phyloP scores from a whole-genome alignment of 2,329 filamentous ascomycete species.

The Talaromyces sp. region DNA sequence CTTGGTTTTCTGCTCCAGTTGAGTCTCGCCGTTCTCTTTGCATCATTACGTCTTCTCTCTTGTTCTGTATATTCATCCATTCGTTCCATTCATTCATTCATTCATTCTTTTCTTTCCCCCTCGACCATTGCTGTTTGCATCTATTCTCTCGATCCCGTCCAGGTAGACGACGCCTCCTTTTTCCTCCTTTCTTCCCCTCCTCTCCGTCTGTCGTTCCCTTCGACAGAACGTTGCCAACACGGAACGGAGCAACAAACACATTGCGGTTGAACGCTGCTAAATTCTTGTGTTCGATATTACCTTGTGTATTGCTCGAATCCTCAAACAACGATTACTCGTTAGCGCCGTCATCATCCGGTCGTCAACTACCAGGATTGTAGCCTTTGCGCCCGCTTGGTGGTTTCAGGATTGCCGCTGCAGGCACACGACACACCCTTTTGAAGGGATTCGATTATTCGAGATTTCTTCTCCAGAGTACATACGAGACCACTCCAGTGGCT shows the following conservation, averaged over 20 bases:
- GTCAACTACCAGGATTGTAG: background rate
- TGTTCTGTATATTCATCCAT: background rate
- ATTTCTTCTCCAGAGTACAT: background rate
- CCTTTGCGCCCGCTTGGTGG: background rate
- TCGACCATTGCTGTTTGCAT: slow-evolving; percentile 6
- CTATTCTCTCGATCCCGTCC: slow-evolving; percentile 16
- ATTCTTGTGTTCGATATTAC: background rate
- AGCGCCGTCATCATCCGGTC: background rate
- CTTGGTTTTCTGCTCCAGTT: background rate
- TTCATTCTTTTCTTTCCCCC: slow-evolving; percentile 9
- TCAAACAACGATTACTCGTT: slow-evolving; percentile 1
- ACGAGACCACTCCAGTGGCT: background rate
- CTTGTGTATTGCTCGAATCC: background rate
- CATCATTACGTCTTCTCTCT: background rate
- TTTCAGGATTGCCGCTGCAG: background rate
- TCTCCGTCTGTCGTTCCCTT: slow-evolving; percentile 17
- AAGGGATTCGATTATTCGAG: background rate
- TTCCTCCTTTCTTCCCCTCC: slow-evolving; percentile 20
- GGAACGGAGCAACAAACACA: background rate
- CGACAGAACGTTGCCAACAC: background rate
- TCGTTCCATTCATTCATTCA: slow-evolving; percentile 8
- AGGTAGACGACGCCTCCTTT: slow-evolving; percentile 21
- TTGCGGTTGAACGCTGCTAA: background rate
- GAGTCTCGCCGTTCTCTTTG: background rate
- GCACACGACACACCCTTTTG: slow-evolving; percentile 4